These are phyloP conservation scores for Penicillium frequentans DNA, from an alignment of 2,329 filamentous ascomycete species.

Conservation along the genomic window DNA sequence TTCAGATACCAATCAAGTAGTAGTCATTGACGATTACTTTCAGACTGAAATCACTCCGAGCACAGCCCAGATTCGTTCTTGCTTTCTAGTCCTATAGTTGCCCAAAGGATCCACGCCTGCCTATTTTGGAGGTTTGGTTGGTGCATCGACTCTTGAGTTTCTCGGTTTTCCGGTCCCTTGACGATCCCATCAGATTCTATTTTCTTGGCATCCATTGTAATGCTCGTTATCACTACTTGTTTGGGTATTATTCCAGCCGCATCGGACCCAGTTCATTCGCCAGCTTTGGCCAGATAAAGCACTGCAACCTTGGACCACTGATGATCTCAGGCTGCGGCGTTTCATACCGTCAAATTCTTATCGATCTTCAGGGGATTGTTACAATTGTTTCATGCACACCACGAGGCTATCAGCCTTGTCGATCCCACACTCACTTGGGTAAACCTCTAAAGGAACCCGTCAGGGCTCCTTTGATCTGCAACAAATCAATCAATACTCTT, in stretches of 20 bases:
- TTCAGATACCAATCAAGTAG: neutral
- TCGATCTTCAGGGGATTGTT: conserved; percentile 7
- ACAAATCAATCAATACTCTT: neutral
- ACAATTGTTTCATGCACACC: neutral
- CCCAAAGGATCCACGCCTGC: conserved; percentile 3
- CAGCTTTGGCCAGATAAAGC: neutral
- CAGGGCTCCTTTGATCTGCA: neutral
- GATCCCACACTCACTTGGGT: neutral
- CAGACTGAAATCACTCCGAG: neutral
- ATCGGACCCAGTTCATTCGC: neutral
- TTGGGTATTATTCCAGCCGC: neutral
- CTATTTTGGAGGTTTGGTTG: neutral
- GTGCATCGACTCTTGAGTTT: neutral
- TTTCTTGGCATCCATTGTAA: neutral
- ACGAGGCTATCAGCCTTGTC: neutral
- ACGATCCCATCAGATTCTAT: neutral
- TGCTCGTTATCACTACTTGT: neutral
- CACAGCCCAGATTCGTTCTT: neutral
- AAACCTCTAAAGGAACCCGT: neutral
- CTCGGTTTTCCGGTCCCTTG: neutral
- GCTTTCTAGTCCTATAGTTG: neutral
- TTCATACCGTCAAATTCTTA: conserved; percentile 1
- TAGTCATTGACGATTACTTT: neutral
- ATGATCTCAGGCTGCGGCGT: neutral
- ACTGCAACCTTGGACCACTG: neutral